Percentiles rank a stretch among this genome's conserved stretches.
phyloP scores from a whole-genome alignment of 345 rosid species.

The Syzygium aqueum region DNA sequence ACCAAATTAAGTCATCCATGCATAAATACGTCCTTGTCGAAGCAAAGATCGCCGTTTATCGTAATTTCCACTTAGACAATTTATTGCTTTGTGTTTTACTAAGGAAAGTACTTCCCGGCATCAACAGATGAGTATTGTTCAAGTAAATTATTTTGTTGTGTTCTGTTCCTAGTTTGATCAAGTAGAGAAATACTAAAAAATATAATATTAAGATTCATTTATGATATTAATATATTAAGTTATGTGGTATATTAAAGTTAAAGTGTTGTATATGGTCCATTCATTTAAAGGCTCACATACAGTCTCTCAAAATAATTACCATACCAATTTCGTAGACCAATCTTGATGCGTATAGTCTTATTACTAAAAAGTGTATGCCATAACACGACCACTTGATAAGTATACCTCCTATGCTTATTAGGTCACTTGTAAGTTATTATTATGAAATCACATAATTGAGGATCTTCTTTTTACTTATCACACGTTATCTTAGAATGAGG shows the following conservation, averaged over 20 bases:
- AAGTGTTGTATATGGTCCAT: not conserved
- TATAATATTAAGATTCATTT: not conserved
- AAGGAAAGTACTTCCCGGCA: too few species aligned
- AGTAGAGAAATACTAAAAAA: not conserved
- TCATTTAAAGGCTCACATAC: not conserved
- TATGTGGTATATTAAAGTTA: not conserved
- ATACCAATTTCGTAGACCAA: not conserved
- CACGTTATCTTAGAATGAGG: not conserved
- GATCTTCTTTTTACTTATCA: too few species aligned
- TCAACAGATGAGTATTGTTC: not conserved
- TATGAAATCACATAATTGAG: too few species aligned
- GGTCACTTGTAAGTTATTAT: not conserved
- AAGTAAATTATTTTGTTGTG: not conserved
- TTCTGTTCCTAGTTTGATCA: not conserved
- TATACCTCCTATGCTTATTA: not conserved
- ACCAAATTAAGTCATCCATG: too few species aligned
- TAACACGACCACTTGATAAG: not conserved
- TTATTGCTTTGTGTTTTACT: too few species aligned
- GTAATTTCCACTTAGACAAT: not conserved
- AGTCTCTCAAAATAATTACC: not conserved
- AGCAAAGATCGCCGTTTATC: not conserved
- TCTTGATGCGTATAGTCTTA: not conserved
- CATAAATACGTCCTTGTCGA: not conserved
- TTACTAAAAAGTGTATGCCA: not conserved
- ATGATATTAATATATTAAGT: not conserved